phyloP scores from a whole-genome alignment of 2,329 filamentous ascomycete species.

The Pezicula radicicola region DNA sequence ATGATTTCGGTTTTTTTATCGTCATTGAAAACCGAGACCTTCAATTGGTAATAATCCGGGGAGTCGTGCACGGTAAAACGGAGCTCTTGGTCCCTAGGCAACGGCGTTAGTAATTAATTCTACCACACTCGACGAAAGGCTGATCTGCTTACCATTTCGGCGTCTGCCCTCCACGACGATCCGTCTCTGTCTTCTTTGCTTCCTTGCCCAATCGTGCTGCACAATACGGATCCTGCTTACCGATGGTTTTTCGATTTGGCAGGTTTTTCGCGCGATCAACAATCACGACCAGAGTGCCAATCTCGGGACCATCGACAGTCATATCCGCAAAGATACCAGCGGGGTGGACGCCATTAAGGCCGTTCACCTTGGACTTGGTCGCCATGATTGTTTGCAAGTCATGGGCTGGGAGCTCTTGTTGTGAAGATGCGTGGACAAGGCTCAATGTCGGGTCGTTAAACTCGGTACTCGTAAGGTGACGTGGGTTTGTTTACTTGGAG shows the following conservation, averaged over 20 bases:
- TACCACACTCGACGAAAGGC: too few species aligned
- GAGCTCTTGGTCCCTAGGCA: slow-evolving; percentile 87
- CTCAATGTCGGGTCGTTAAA: slow-evolving; percentile 12
- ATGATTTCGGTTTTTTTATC: slow-evolving; percentile 98
- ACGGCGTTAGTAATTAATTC: slow-evolving; percentile 12
- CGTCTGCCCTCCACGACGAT: slow-evolving; percentile 91
- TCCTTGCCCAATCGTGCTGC: slow-evolving; percentile 92
- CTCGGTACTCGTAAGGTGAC: slow-evolving; percentile 1
- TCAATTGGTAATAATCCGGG: slow-evolving; percentile 92
- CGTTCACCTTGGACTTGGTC: slow-evolving; percentile 49
- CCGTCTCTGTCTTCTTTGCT: slow-evolving; percentile 94
- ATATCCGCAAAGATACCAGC: slow-evolving; percentile 94
- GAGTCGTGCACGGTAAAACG: slow-evolving; percentile 96
- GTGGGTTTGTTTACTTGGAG: slow-evolving; percentile 8
- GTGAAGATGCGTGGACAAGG: slow-evolving; percentile 3
- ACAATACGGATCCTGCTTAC: slow-evolving; percentile 97
- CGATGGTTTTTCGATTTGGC: slow-evolving; percentile 94
- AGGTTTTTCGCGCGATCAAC: slow-evolving; percentile 96
- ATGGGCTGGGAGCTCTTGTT: slow-evolving; percentile 6
- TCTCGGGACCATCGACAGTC: slow-evolving; percentile 86
- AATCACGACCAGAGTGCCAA: slow-evolving; percentile 88
- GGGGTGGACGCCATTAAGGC: slow-evolving; percentile 68
- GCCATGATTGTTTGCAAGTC: slow-evolving; percentile 37
- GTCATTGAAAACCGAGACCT: slow-evolving; percentile 95
- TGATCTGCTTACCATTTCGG: slow-evolving; percentile 73